Evolutionary conservation across 306 rosid species (phyloP).

Genomic region (Rosa multiflora): DNA sequence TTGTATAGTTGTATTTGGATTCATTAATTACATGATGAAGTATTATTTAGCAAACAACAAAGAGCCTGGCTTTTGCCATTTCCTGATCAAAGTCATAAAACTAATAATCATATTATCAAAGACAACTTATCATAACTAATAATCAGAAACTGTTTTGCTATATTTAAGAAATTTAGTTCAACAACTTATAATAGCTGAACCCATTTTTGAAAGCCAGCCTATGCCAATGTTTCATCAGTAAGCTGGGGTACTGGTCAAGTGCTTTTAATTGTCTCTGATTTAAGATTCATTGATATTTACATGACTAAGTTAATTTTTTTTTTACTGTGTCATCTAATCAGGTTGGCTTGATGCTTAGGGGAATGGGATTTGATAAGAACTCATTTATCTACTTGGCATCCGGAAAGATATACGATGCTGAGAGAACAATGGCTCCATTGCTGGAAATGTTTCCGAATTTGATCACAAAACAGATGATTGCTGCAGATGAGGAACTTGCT

Average conservation of each 20-base stretch:
- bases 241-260: background rate
- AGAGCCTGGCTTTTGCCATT: background rate
- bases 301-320: conserved; percentile 17
- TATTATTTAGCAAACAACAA: background rate
- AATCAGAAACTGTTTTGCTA: background rate
- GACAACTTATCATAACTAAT: background rate
- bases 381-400: conserved; percentile 91
- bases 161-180: background rate
- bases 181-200: background rate
- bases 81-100: background rate
- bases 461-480: conserved; percentile 78
- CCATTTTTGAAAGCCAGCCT: background rate
- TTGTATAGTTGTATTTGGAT: background rate
- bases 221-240: background rate
- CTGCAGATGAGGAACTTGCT: conserved; percentile 81
- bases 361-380: conserved; percentile 88
- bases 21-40: background rate
- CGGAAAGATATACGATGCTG: conserved; percentile 82
- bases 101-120: background rate
- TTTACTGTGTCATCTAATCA: conserved; percentile 30
- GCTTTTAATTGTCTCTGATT: background rate
- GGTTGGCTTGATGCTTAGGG: conserved; percentile 98
- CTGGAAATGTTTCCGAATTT: conserved; percentile 92
- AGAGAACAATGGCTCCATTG: conserved; percentile 80
- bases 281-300: background rate